Base-by-base conservation (phyloP, 208 protist genomes). In the Trypanosoma rangeli region DNA sequence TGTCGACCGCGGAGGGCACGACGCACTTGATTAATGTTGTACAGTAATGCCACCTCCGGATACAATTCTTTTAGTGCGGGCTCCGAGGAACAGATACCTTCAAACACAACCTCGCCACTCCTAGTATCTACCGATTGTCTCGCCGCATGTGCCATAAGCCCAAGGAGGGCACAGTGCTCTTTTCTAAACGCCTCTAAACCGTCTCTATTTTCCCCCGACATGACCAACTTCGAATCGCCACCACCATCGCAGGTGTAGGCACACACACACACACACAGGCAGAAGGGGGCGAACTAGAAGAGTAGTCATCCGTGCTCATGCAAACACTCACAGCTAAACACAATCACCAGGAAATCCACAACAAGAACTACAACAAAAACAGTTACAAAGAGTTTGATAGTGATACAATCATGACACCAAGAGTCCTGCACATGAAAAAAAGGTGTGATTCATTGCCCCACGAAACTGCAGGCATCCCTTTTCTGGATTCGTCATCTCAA, bases 41-140 rank as follows among this genome's bases (percentile, higher is more conserved):
- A 35, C 26, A 94, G 66, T 46, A 87, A 61, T 9, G 53, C 64
- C 20, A 92, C 80, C 67, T 94, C 89, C 2, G 84, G 77, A 56
- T 94, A 94, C 9, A 71, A 39, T 10, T 39, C 53, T 20, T 33
- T 31, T 49, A 76, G 70, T 18, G 70, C 49, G 0, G 62, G 48
- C 29, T 56, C 57, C 4, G 48, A 7, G 10, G 70, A 50, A 31
- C 56, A 74, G 5, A 78, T 16, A 10, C 42, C 49, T n/a, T 83
- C 80, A 20, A 83, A 73, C 5, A 84, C 35, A 53, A 42, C 22
- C 53, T 76, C 74, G 5, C 69, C 66, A 9, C 50, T 58, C 16
- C 68, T 57, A n/a, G 79, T 64, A 20, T 37, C n/a, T 3, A 74
- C 66, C 59, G 71, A 62, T 50, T 85, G 54, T 31, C 48, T 35